Evolutionary conservation across 192 early-diverging fungal species (phyloP).

Genomic region (Gigaspora rosea): DNA sequence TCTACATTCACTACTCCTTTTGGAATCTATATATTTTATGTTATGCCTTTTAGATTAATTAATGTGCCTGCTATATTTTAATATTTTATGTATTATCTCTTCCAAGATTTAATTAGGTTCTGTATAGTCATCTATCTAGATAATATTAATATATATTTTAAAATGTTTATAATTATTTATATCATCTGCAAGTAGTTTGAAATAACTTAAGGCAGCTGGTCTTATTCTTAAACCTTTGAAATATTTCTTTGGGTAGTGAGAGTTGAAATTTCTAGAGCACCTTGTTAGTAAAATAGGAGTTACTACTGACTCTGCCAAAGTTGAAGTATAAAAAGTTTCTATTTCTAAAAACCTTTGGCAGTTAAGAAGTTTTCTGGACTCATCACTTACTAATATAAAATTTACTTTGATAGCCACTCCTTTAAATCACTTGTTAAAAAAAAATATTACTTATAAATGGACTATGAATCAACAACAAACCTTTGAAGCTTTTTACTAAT

Average conservation of each 20-base stretch:
- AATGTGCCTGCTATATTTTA: slow-evolving; percentile 39
- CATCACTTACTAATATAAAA: neutral
- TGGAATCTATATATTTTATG: slow-evolving; percentile 27
- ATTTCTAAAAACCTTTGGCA: neutral
- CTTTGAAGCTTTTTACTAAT: slow-evolving; percentile 42
- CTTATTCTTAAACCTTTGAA: slow-evolving; percentile 8
- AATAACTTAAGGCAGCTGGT: slow-evolving; percentile 6
- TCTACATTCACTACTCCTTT: slow-evolving; percentile 34
- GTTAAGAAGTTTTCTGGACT: neutral
- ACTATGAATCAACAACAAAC: neutral
- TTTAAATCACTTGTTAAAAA: neutral
- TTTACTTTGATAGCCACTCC: neutral
- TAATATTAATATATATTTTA: slow-evolving; percentile 40
- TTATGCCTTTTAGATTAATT: slow-evolving; percentile 37
- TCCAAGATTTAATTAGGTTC: neutral
- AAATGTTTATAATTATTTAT: slow-evolving; percentile 19
- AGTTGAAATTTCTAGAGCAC: slow-evolving; percentile 25
- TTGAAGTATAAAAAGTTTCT: slow-evolving; percentile 26
- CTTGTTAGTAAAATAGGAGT: slow-evolving; percentile 8
- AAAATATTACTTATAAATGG: neutral
- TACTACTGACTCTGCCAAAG: slow-evolving; percentile 9
- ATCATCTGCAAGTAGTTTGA: slow-evolving; percentile 1
- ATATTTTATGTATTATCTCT: slow-evolving; percentile 28
- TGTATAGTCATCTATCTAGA: slow-evolving; percentile 38
- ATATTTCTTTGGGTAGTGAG: neutral